Percentiles rank a stretch among this genome's conserved stretches.
Evolutionary conservation across 345 rosid species (phyloP).

Genomic region (Dipteronia sinensis): DNA sequence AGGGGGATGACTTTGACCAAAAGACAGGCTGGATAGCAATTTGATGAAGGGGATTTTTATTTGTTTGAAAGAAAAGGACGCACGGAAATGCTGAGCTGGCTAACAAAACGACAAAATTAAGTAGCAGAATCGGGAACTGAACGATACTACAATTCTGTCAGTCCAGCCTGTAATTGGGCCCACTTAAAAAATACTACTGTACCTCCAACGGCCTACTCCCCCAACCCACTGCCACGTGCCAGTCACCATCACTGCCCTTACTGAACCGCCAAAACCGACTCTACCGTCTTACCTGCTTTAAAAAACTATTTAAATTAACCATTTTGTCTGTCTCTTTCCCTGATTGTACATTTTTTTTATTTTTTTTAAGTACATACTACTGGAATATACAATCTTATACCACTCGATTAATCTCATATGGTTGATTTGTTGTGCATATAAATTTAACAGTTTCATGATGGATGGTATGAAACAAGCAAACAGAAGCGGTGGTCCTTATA

Average conservation of each 20-base stretch:
- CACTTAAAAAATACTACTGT: not conserved
- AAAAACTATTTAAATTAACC: too few species aligned
- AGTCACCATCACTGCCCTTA: constrained; percentile 14
- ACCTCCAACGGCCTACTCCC: constrained; percentile 33
- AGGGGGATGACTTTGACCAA: constrained; percentile 35
- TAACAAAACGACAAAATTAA: constrained; percentile 48
- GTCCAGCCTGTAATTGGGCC: constrained; percentile 56
- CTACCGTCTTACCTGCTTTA: constrained; percentile 26
- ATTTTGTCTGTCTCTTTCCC: too few species aligned
- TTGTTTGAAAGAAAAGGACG: constrained; percentile 29
- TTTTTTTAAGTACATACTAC: too few species aligned
- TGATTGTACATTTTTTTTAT: too few species aligned
- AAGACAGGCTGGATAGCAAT: constrained; percentile 65
- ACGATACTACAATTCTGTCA: constrained; percentile 41
- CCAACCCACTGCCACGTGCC: constrained; percentile 38
- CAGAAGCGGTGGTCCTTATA: not conserved
- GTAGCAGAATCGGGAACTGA: constrained; percentile 44
- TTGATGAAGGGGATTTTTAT: constrained; percentile 9
- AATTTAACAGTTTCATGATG: not conserved
- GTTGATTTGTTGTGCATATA: not conserved
- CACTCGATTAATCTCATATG: too few species aligned
- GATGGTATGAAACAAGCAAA: not conserved
- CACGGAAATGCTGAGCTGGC: constrained; percentile 50
- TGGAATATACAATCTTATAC: too few species aligned
- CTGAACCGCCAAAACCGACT: constrained; percentile 39